These are phyloP conservation scores for Lyophyllum decastes DNA, from an alignment of 768 basidiomycete species.

Conservation along the genomic window DNA sequence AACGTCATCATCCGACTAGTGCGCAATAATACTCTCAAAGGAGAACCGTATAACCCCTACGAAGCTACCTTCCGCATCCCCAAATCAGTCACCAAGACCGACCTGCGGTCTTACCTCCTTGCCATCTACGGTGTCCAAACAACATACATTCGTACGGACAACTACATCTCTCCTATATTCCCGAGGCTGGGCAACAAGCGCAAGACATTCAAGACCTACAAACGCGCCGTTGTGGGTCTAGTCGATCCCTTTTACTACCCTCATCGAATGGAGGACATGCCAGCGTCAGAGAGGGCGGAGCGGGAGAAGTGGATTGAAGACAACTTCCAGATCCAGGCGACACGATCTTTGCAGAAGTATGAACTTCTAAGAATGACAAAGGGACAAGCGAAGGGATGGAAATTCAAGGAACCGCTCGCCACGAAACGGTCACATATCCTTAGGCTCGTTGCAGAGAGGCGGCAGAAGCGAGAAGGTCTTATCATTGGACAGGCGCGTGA, in stretches of 20 bases:
- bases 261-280: slow-evolving; percentile 77
- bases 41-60: slow-evolving; percentile 88
- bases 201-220: slow-evolving; percentile 65
- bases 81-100: slow-evolving; percentile 88
- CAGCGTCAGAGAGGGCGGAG: slow-evolving; percentile 47
- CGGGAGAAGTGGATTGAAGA: slow-evolving; percentile 66
- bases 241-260: slow-evolving; percentile 95
- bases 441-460: slow-evolving; percentile 41
- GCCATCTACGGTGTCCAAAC: slow-evolving; percentile 87
- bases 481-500: slow-evolving; percentile 34
- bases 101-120: slow-evolving; percentile 82
- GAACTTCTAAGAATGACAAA: slow-evolving; percentile 40
- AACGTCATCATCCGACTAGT: slow-evolving; percentile 84
- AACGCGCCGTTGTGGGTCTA: slow-evolving; percentile 90
- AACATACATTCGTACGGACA: slow-evolving; percentile 96
- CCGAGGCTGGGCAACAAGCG: slow-evolving; percentile 29
- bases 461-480: slow-evolving; percentile 39
- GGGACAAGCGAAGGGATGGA: slow-evolving; percentile 42
- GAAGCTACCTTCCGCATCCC: slow-evolving; percentile 94
- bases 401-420: slow-evolving; percentile 40
- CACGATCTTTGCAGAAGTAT: slow-evolving; percentile 34
- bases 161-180: slow-evolving; percentile 65
- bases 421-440: slow-evolving; percentile 49
- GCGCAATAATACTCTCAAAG: slow-evolving; percentile 75
- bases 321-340: slow-evolving; percentile 51